phyloP scores from a whole-genome alignment of 1,284 basidiomycete genomes.

The Caloboletus firmus region DNA sequence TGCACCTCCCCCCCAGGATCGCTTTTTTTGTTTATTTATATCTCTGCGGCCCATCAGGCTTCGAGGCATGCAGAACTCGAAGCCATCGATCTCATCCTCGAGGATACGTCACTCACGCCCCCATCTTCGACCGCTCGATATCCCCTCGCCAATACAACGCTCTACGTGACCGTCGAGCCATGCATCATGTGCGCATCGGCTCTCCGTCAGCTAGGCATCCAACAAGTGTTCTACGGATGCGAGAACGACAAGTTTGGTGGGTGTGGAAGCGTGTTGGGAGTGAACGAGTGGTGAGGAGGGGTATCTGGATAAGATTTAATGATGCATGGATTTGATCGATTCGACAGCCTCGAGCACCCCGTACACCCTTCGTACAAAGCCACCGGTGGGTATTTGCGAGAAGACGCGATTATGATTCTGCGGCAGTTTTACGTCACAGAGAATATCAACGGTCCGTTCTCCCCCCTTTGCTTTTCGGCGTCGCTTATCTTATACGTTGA shows the following conservation, averaged over 20 bases:
- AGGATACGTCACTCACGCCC: constrained; percentile 59
- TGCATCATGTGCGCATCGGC: constrained; percentile 99
- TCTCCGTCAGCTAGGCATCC: constrained; percentile 90
- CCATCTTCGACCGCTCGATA: constrained; percentile 40
- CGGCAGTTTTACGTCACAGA: constrained; percentile 95
- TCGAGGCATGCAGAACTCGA: constrained; percentile 98
- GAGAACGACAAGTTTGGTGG: constrained; percentile 98
- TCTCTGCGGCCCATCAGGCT: constrained; percentile 57
- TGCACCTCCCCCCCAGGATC: constrained; percentile 3
- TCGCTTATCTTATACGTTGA: not conserved
- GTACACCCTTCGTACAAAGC: constrained; percentile 77
- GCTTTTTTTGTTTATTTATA: not conserved
- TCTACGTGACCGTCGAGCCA: constrained; percentile 99
- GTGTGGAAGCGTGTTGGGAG: constrained; percentile 91
- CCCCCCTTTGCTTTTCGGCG: not conserved
- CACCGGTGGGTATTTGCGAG: constrained; percentile 80
- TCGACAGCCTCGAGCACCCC: constrained; percentile 59
- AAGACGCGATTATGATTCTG: constrained; percentile 94
- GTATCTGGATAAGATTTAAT: constrained; percentile 1
- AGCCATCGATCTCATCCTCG: constrained; percentile 89
- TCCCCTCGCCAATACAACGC: constrained; percentile 77
- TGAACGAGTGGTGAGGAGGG: constrained; percentile 71
- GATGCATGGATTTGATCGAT: constrained; percentile 7
- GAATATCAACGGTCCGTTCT: constrained; percentile 81
- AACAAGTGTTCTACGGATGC: constrained; percentile 90